Percentiles rank a stretch among this genome's conserved stretches.
Evolutionary conservation across 441 rosid genomes (phyloP).

Genomic region (Erodium texanum): DNA sequence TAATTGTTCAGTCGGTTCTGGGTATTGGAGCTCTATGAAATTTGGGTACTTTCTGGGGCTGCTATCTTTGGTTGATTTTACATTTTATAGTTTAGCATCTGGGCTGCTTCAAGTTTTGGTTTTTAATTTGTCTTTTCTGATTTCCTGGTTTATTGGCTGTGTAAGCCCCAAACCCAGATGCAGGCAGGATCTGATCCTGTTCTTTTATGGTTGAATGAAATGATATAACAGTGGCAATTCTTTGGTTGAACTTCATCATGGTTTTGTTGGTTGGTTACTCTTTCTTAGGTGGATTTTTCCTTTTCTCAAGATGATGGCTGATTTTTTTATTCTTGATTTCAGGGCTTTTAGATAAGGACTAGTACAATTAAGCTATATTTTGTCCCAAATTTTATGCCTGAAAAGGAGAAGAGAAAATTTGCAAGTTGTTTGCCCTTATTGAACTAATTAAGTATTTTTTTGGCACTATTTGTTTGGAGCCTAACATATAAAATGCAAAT

Average conservation of each 20-base stretch:
- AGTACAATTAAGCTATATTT: neutral
- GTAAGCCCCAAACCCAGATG: neutral
- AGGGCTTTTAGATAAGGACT: neutral
- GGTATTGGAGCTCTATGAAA: neutral
- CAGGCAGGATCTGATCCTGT: neutral
- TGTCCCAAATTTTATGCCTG: neutral
- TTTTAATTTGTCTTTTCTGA: neutral
- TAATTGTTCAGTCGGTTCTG: neutral
- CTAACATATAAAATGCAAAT: neutral
- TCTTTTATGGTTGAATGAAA: neutral
- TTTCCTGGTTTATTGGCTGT: neutral
- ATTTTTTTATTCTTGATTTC: neutral
- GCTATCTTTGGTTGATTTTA: neutral
- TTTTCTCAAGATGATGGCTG: neutral
- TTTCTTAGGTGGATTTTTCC: neutral
- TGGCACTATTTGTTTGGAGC: neutral
- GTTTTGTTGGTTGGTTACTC: neutral
- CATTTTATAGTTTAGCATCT: conserved; percentile 1
- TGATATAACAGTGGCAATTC: neutral
- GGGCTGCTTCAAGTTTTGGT: neutral
- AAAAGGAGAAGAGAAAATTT: neutral
- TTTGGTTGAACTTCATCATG: neutral
- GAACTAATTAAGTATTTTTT: neutral
- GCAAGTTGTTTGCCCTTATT: neutral
- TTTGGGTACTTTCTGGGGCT: neutral